Conservation (phyloP, 768 basidiomycete species). For the Galerina marginata region DNA sequence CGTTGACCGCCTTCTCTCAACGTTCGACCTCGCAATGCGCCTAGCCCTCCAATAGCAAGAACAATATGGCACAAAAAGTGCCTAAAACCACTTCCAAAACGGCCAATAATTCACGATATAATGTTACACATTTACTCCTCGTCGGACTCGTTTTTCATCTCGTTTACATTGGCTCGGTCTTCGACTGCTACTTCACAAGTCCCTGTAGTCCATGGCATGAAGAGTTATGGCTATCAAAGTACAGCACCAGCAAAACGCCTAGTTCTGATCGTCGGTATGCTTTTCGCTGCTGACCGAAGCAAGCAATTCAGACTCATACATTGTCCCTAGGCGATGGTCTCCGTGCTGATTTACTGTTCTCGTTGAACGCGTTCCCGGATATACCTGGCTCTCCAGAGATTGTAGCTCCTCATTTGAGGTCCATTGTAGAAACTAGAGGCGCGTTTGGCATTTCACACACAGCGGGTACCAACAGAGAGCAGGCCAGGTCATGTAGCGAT, state of each 20-base stretch:
- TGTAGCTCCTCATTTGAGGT: slow-evolving; percentile 77
- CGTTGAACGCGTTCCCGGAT: slow-evolving; percentile 60
- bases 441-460: slow-evolving; percentile 89
- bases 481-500: slow-evolving; percentile 89
- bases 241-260: slow-evolving; percentile 69
- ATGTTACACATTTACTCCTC: slow-evolving; percentile 54
- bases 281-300: not conserved
- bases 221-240: slow-evolving; percentile 47
- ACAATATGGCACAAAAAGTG: slow-evolving; percentile 1
- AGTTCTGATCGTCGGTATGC: slow-evolving; percentile 79
- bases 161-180: slow-evolving; percentile 71
- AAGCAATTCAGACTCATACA: not conserved
- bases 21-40: not conserved
- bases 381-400: slow-evolving; percentile 57
- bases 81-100: not conserved
- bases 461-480: slow-evolving; percentile 85
- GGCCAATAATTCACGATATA: slow-evolving; percentile 31
- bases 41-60: not conserved
- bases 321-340: slow-evolving; percentile 72
- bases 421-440: slow-evolving; percentile 68
- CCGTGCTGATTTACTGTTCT: slow-evolving; percentile 80
- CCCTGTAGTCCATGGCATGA: slow-evolving; percentile 82
- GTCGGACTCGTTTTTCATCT: slow-evolving; percentile 78
- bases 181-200: slow-evolving; percentile 91
- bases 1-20: too few relatives aligned